These are phyloP conservation scores for Magnusiomyces magnusii DNA, from an alignment of 1,139 yeast species.

Conservation along the genomic window DNA sequence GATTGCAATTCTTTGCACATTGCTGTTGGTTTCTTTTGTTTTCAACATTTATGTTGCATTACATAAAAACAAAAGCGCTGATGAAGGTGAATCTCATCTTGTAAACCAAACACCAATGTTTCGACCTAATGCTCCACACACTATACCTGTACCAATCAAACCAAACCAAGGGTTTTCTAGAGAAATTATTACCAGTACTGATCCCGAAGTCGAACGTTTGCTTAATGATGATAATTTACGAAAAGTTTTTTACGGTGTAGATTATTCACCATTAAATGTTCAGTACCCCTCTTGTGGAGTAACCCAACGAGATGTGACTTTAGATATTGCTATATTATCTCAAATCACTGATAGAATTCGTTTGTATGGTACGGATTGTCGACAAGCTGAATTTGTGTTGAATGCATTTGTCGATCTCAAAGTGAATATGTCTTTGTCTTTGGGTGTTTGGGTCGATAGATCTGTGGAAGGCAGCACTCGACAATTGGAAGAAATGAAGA, in stretches of 20 bases:
- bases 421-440: conserved; percentile 48
- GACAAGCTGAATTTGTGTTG: conserved; percentile 46
- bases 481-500: conserved; percentile 35
- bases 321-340: conserved; percentile 51
- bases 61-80: too few relatives aligned
- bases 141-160: background rate
- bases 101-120: too few relatives aligned
- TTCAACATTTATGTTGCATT: too few relatives aligned
- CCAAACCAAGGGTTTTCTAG: background rate
- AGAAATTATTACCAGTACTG: conserved; percentile 8
- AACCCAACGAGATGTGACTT: conserved; percentile 41
- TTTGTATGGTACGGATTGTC: conserved; percentile 57
- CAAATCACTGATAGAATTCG: conserved; percentile 51
- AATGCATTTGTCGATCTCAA: conserved; percentile 47
- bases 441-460: conserved; percentile 59
- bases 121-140: too few relatives aligned
- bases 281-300: conserved; percentile 40
- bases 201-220: conserved; percentile 20
- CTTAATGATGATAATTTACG: conserved; percentile 32
- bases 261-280: conserved; percentile 50
- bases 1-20: too few relatives aligned
- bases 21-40: too few relatives aligned
- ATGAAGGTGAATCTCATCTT: too few relatives aligned
- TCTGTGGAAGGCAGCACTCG: conserved; percentile 40
- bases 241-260: conserved; percentile 48